Evolutionary conservation across 1,139 yeast genomes (phyloP).

Genomic region (Suhomyces yuchorum): DNA sequence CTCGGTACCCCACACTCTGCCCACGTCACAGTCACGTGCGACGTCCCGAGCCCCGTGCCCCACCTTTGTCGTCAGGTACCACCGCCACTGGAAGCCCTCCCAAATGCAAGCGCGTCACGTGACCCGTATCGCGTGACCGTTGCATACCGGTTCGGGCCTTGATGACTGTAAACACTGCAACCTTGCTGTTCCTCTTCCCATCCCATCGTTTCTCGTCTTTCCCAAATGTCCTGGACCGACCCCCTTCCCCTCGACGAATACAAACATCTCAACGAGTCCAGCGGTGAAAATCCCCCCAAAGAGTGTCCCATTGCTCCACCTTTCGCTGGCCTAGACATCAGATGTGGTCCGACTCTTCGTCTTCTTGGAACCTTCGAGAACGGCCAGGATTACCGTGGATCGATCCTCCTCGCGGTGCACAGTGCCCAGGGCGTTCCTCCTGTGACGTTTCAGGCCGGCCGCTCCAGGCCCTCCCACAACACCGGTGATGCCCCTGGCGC

Average conservation of each 20-base stretch:
- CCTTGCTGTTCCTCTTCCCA: neutral
- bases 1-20: neutral
- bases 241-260: conserved; percentile 37
- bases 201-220: neutral
- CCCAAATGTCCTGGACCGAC: conserved; percentile 24
- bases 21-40: no score
- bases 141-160: no score
- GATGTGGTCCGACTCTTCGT: conserved; percentile 79
- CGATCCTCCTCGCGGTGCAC: conserved; percentile 62
- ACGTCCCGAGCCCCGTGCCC: no score
- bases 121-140: neutral
- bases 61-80: no score
- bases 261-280: conserved; percentile 26
- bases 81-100: neutral
- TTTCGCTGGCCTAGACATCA: conserved; percentile 40
- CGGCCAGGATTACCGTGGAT: conserved; percentile 59
- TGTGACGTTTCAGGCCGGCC: conserved; percentile 44
- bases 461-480: conserved; percentile 17
- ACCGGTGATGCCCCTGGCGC: conserved; percentile 2
- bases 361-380: conserved; percentile 61
- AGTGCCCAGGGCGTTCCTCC: conserved; percentile 37
- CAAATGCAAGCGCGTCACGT: neutral
- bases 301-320: conserved; percentile 23
- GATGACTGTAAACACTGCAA: neutral
- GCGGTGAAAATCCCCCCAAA: conserved; percentile 30